Percentiles rank a stretch among this genome's conserved stretches.
Conservation (phyloP, 2,329 filamentous ascomycete genomes). For the Zarea fungicola region DNA sequence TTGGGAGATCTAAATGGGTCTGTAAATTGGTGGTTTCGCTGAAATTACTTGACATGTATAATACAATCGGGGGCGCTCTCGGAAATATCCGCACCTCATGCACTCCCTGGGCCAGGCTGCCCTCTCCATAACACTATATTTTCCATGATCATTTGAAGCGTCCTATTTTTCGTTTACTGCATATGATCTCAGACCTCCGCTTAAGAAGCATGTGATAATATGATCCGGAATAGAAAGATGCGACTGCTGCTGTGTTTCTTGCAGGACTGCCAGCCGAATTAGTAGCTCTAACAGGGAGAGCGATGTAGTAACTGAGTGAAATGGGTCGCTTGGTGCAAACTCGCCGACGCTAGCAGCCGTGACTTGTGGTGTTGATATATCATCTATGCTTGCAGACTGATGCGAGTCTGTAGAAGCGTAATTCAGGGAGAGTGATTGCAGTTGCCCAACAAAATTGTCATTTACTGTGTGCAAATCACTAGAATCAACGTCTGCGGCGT, state of each 20-base stretch:
- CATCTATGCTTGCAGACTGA: background rate
- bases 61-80: background rate
- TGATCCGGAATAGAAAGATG: slow-evolving; percentile 89
- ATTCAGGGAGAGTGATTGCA: background rate
- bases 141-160: background rate
- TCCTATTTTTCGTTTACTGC: background rate
- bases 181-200: background rate
- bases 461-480: slow-evolving; percentile 13
- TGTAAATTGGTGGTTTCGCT: slow-evolving; percentile 44
- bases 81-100: background rate
- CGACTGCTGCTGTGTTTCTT: slow-evolving; percentile 86
- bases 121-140: background rate
- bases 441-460: background rate
- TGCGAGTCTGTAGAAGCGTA: too few species aligned
- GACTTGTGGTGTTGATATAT: background rate
- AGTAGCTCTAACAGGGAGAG: slow-evolving; percentile 82
- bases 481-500: slow-evolving; percentile 42
- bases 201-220: slow-evolving; percentile 79
- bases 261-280: slow-evolving; percentile 76
- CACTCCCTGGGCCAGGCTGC: background rate
- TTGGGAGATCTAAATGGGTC: slow-evolving; percentile 36
- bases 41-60: background rate
- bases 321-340: slow-evolving; percentile 30
- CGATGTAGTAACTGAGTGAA: slow-evolving; percentile 46
- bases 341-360: background rate